Percentiles rank a stretch among this genome's conserved stretches.
Conservation (phyloP, 2,329 filamentous ascomycete genomes). For the Mycosphaerella sp. region DNA sequence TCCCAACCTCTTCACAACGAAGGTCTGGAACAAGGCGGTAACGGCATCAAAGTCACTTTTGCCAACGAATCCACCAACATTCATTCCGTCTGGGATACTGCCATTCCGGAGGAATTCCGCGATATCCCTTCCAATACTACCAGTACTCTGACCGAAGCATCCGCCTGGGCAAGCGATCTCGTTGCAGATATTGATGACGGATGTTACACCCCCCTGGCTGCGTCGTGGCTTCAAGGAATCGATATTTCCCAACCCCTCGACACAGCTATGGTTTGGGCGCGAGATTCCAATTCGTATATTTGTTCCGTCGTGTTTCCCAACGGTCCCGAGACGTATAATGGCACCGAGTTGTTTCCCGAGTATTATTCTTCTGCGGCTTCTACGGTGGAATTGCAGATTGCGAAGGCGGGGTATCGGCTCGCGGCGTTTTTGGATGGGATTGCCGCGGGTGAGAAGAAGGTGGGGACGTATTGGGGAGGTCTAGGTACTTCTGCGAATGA, state of each 20-base stretch:
- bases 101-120: slow-evolving; percentile 39
- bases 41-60: slow-evolving; percentile 42
- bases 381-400: slow-evolving; percentile 40
- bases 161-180: slow-evolving; percentile 36
- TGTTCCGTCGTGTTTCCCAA: slow-evolving; percentile 39
- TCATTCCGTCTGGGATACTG: slow-evolving; percentile 42
- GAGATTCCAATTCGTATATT: slow-evolving; percentile 39
- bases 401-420: slow-evolving; percentile 38
- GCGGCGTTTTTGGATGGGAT: slow-evolving; percentile 35
- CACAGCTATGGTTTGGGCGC: slow-evolving; percentile 39
- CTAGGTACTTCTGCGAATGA: not conserved
- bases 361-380: slow-evolving; percentile 35
- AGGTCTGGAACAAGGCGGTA: slow-evolving; percentile 40
- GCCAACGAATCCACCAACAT: slow-evolving; percentile 38
- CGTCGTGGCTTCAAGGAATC: slow-evolving; percentile 36
- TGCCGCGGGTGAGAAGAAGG: slow-evolving; percentile 16
- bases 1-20: slow-evolving; percentile 60
- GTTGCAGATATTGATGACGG: slow-evolving; percentile 37
- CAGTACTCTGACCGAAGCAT: slow-evolving; percentile 27
- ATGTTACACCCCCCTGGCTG: slow-evolving; percentile 31
- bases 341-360: slow-evolving; percentile 33
- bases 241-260: slow-evolving; percentile 33
- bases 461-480: slow-evolving; percentile 6
- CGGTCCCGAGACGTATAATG: slow-evolving; percentile 33
- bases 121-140: slow-evolving; percentile 35